Conservation (phyloP, 495 filamentous ascomycete species). For the Lasiosphaeriaceae sp. region DNA sequence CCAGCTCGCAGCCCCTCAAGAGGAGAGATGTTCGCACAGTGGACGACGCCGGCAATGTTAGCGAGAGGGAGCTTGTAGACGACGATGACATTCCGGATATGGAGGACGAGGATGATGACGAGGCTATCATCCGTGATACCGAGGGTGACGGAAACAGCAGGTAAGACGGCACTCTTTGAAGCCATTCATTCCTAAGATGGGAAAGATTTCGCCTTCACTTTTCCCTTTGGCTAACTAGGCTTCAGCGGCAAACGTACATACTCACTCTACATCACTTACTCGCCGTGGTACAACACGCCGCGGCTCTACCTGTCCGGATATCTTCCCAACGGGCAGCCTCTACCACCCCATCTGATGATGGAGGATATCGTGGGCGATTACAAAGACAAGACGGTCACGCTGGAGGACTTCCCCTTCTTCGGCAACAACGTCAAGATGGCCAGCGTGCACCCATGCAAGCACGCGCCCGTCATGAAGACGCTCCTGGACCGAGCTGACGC, state of each 20-base stretch:
- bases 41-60: conserved; percentile 74
- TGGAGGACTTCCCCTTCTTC: conserved; percentile 95
- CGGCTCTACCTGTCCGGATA: conserved; percentile 95
- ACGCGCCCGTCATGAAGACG: conserved; percentile 96
- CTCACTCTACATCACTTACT: conserved; percentile 96
- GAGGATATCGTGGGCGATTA: conserved; percentile 99
- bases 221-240: conserved; percentile 1
- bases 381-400: conserved; percentile 98
- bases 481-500: conserved; percentile 93
- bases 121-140: conserved; percentile 88
- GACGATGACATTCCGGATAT: conserved; percentile 96
- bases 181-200: too few species aligned
- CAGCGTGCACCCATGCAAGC: conserved; percentile 86
- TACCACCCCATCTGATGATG: conserved; percentile 91
- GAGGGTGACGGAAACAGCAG: conserved; percentile 57
- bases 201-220: background rate
- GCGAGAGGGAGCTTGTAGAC: conserved; percentile 66
- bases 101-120: conserved; percentile 97
- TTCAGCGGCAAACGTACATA: conserved; percentile 81
- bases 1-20: conserved; percentile 67
- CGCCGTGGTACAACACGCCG: conserved; percentile 93
- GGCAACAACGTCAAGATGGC: conserved; percentile 87
- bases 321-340: conserved; percentile 72
- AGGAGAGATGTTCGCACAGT: conserved; percentile 78
- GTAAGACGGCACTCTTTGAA: conserved; percentile 60